phyloP scores from a whole-genome alignment of 2,329 filamentous ascomycete species.

The Botryotinia calthae region DNA sequence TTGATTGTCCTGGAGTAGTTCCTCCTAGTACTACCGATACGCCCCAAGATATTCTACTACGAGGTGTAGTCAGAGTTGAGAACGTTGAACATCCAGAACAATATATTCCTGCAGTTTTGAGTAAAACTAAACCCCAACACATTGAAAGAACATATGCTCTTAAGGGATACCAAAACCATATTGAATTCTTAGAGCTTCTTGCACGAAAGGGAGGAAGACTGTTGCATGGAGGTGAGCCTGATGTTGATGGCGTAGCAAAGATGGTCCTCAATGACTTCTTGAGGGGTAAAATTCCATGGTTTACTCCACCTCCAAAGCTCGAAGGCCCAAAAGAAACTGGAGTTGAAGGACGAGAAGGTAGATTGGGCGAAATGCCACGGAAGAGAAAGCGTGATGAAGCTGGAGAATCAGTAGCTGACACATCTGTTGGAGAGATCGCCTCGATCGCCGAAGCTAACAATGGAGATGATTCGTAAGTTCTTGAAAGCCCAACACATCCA shows the following conservation, averaged over 20 bases:
- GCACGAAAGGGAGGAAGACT: constrained; percentile 84
- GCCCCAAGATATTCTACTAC: constrained; percentile 81
- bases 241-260: constrained; percentile 91
- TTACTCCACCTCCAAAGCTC: constrained; percentile 69
- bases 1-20: constrained; percentile 95
- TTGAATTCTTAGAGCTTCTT: constrained; percentile 81
- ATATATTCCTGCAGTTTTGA: constrained; percentile 82
- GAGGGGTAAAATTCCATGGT: constrained; percentile 95
- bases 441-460: constrained; percentile 31
- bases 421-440: constrained; percentile 40
- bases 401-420: constrained; percentile 47
- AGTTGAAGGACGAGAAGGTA: constrained; percentile 71
- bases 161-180: constrained; percentile 71
- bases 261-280: constrained; percentile 97
- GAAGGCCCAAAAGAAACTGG: constrained; percentile 51
- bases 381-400: constrained; percentile 70
- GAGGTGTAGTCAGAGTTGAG: constrained; percentile 90
- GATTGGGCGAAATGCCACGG: constrained; percentile 81
- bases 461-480: constrained; percentile 31
- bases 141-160: constrained; percentile 92
- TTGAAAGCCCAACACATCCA: neutral
- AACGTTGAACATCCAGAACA: constrained; percentile 96
- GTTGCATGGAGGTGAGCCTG: constrained; percentile 88
- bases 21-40: constrained; percentile 82
- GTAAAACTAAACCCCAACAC: constrained; percentile 78